Evolutionary conservation across 2,329 filamentous ascomycete species (phyloP).

Genomic region (Colletotrichum cereale): DNA sequence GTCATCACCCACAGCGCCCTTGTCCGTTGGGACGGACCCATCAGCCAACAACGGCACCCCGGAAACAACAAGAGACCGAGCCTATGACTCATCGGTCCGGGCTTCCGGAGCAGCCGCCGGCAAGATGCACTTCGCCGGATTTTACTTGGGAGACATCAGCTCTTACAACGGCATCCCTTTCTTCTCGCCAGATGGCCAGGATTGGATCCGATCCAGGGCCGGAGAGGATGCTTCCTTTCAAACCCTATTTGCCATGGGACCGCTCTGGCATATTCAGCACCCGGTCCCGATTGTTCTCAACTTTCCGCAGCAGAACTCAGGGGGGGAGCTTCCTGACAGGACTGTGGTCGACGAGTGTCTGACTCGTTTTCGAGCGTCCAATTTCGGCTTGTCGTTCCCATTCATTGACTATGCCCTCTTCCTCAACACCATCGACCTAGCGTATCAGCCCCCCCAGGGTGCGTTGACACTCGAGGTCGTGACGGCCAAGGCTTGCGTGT

Average conservation of each 20-base stretch:
- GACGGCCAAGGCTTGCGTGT: constrained; percentile 59
- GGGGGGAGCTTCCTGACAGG: constrained; percentile 51
- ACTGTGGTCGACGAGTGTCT: constrained; percentile 47
- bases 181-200: constrained; percentile 59
- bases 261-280: constrained; percentile 41
- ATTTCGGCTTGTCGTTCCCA: constrained; percentile 61
- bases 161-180: constrained; percentile 62
- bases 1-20: constrained; percentile 21
- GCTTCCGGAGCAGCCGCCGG: constrained; percentile 44
- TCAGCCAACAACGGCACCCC: constrained; percentile 24
- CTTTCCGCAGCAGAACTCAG: neutral
- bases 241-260: constrained; percentile 43
- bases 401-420: constrained; percentile 62
- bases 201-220: constrained; percentile 61
- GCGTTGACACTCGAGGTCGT: constrained; percentile 45
- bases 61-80: constrained; percentile 24
- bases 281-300: constrained; percentile 35
- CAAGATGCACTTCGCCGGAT: constrained; percentile 61
- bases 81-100: constrained; percentile 24
- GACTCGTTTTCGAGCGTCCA: constrained; percentile 44
- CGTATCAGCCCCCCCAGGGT: constrained; percentile 52
- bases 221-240: constrained; percentile 52
- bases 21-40: constrained; percentile 17
- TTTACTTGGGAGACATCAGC: constrained; percentile 60
- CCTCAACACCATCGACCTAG: constrained; percentile 56